phyloP scores from a whole-genome alignment of 2,329 filamentous ascomycete species.

The Apiospora pterosperma region DNA sequence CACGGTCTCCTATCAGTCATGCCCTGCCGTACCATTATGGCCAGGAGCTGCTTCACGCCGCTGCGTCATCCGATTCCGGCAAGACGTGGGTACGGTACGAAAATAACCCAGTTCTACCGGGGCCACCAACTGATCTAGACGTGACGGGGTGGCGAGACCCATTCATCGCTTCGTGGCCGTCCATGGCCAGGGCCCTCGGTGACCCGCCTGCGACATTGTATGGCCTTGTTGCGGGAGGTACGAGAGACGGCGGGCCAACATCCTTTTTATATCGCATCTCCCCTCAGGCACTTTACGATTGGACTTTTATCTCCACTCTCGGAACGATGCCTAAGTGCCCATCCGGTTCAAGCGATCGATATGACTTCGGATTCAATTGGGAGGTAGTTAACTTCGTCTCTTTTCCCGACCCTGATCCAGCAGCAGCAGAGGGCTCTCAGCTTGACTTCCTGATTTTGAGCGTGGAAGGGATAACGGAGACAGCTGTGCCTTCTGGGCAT shows the following conservation, averaged over 20 bases:
- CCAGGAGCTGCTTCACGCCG: background rate
- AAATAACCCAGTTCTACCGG: background rate
- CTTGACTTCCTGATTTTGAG: background rate
- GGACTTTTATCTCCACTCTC: background rate
- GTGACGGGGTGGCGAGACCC: background rate
- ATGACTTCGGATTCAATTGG: background rate
- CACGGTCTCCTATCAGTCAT: background rate
- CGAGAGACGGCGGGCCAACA: background rate
- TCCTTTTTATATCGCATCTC: background rate
- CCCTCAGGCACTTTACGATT: background rate
- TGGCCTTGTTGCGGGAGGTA: background rate
- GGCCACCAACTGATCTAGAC: background rate
- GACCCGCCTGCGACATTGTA: background rate
- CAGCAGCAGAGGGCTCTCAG: background rate
- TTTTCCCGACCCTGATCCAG: background rate
- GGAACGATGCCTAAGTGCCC: background rate
- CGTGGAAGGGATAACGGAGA: background rate
- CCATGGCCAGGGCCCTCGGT: background rate
- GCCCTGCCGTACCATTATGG: background rate
- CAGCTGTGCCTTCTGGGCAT: background rate
- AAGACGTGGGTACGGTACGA: background rate
- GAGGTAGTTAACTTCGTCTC: background rate
- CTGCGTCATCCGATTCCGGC: background rate
- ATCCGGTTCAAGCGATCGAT: background rate
- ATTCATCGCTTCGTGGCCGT: background rate